Evolutionary conservation across 2,329 filamentous ascomycete species (phyloP).

Genomic region (Dryadomyces quercus-mongolicae): DNA sequence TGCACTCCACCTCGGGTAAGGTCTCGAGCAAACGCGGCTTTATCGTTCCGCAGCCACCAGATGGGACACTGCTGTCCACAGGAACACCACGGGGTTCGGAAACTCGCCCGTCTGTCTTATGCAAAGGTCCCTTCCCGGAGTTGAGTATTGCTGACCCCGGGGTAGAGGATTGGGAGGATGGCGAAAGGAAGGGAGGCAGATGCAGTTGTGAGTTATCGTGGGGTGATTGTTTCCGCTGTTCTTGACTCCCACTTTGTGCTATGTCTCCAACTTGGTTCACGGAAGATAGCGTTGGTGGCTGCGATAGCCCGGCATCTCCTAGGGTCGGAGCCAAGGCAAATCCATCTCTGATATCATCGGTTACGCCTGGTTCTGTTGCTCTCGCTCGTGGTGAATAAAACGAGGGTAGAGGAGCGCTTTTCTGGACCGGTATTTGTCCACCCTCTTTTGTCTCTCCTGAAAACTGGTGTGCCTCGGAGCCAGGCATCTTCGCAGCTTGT

Average conservation of each 20-base stretch:
- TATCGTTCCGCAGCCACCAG: conserved; percentile 49
- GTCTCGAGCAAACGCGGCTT: conserved; percentile 60
- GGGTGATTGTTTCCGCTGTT: neutral
- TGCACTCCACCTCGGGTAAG: conserved; percentile 79
- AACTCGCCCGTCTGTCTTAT: neutral
- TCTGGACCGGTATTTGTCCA: neutral
- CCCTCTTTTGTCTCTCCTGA: neutral
- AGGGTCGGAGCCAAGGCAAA: neutral
- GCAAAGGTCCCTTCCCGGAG: conserved; percentile 9
- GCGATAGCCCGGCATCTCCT: neutral
- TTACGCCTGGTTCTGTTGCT: conserved; percentile 8
- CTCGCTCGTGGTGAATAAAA: conserved; percentile 11
- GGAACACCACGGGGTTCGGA: conserved; percentile 37
- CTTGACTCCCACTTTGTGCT: neutral
- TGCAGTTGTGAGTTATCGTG: conserved; percentile 16
- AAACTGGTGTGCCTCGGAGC: neutral
- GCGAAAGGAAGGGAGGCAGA: conserved; percentile 68
- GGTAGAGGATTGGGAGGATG: conserved; percentile 61
- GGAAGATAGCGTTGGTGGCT: neutral
- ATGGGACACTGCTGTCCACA: conserved; percentile 45
- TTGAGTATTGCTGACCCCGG: conserved; percentile 35
- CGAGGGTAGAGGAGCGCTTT: conserved; percentile 5
- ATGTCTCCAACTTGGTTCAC: neutral
- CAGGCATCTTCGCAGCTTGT: conserved; percentile 59
- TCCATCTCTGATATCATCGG: conserved; percentile 9